A percentile compares a stretch with the other conserved stretches of the same genome.
Conservation (phyloP, 2,329 filamentous ascomycete species). For the Cytospora mali region DNA sequence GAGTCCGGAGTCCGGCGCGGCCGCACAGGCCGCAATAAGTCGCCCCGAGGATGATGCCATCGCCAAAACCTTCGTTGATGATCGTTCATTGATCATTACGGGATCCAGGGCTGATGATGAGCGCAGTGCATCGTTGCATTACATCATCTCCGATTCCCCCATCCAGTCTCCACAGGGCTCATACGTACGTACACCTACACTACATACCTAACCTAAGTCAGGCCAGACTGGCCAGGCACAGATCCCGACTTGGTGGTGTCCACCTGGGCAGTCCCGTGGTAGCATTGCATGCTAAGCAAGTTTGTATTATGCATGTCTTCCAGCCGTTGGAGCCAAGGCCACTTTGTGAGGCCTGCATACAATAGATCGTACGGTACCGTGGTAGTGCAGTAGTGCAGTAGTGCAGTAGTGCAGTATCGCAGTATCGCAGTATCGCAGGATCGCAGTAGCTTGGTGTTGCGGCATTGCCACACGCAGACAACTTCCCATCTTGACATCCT, state of each 20-base stretch:
- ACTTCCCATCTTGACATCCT: no score
- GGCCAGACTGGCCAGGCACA: no score
- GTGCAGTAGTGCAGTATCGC: neutral
- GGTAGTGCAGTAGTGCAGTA: neutral
- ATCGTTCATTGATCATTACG: no score
- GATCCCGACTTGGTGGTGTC: neutral
- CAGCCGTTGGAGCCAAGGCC: neutral
- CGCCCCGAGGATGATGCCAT: neutral
- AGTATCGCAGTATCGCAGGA: no score
- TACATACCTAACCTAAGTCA: no score
- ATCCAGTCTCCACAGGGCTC: no score
- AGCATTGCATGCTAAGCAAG: neutral
- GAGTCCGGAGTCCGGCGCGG: neutral
- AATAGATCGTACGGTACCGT: neutral
- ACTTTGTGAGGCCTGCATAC: neutral
- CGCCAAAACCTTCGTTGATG: neutral
- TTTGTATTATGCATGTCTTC: neutral
- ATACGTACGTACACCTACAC: no score
- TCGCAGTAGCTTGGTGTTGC: no score
- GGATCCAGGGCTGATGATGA: no score
- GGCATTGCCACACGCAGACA: no score
- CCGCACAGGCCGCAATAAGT: neutral
- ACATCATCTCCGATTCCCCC: neutral
- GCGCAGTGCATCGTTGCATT: neutral
- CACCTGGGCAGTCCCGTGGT: neutral